Conservation (phyloP, 2,329 filamentous ascomycete species). For the Alternaria gaisen region DNA sequence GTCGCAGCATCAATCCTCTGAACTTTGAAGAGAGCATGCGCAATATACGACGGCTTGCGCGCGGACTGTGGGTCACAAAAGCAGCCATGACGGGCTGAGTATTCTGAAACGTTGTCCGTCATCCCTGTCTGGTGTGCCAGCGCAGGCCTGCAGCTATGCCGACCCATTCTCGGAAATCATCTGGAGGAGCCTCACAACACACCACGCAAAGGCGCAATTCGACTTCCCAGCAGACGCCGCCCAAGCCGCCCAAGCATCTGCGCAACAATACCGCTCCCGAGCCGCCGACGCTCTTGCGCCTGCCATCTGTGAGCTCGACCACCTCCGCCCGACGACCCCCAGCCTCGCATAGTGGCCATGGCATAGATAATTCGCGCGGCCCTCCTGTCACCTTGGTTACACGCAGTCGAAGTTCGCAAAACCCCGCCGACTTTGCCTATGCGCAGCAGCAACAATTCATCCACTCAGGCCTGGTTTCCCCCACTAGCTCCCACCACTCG, state of each 20-base stretch:
- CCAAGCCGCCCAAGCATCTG: slow-evolving; percentile 30
- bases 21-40: slow-evolving; percentile 19
- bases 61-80: slow-evolving; percentile 26
- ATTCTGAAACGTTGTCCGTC: slow-evolving; percentile 22
- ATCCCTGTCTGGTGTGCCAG: slow-evolving; percentile 33
- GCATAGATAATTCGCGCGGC: slow-evolving; percentile 60
- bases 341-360: slow-evolving; percentile 59
- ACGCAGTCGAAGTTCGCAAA: slow-evolving; percentile 37
- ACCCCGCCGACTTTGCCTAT: slow-evolving; percentile 38
- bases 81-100: slow-evolving; percentile 34
- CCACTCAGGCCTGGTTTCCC: slow-evolving; percentile 35
- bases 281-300: slow-evolving; percentile 40
- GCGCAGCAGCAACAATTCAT: slow-evolving; percentile 38
- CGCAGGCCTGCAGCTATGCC: slow-evolving; percentile 30
- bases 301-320: slow-evolving; percentile 40
- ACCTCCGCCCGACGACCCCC: slow-evolving; percentile 52
- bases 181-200: slow-evolving; percentile 25
- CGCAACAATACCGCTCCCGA: slow-evolving; percentile 38
- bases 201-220: slow-evolving; percentile 12
- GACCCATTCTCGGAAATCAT: slow-evolving; percentile 26
- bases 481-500: slow-evolving; percentile 28
- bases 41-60: slow-evolving; percentile 21
- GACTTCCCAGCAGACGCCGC: slow-evolving; percentile 23
- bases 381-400: slow-evolving; percentile 62
- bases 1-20: slow-evolving; percentile 19